Evolutionary conservation across 225 moss, liverwort and hornwort genomes (phyloP), one percentile per base, ranked within the genome.

Genomic region (Physcomitrium patens): DNA sequence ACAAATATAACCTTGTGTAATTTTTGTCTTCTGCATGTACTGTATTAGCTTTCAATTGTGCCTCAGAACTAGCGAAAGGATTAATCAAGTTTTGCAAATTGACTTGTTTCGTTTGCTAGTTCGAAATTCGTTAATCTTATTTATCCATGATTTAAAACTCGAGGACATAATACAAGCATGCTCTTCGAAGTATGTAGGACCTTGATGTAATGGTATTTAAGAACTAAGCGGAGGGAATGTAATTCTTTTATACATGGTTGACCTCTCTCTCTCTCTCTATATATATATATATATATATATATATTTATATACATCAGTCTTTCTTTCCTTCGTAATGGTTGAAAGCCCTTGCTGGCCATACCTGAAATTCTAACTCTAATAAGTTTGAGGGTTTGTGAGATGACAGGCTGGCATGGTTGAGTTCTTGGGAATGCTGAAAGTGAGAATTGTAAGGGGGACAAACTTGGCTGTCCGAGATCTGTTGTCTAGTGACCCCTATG

Each of bases 381-480:
- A 0, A 28, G 28, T 18, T 62, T 12, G 9, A 58, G 15, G 51
- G 46, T 22, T 65, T 68, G 54, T 69, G 23, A 17, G 51, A 22
- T 63, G 10, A 78, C 88, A 99, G 97, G 94, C 92, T 62, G 97
- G 97, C 48, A 99, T 95, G 95, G 93, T 99, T 46, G 95, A 99
- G 74, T 99, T 99, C 68, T 86, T 95, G 79, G 97, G 97, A 52
- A 79, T 95, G 82, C 82, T 99, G 57, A 99, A 99, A 86, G 92
- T 99, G 68, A 79, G 89, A 78, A 83, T 99, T 27, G 65, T 83
- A 16, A 86, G 85, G 84, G 97, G 95, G 54, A 84, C 76, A 52
- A 78, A 89, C 52, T 83, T 99, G 77, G 97, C 93, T 52, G 86
- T 99, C 61, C 86, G 97, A 80, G 97, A 99, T 79, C 77, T 95